Conservation (phyloP, 2,329 filamentous ascomycete genomes). For the Trichoderma afroharzianum region DNA sequence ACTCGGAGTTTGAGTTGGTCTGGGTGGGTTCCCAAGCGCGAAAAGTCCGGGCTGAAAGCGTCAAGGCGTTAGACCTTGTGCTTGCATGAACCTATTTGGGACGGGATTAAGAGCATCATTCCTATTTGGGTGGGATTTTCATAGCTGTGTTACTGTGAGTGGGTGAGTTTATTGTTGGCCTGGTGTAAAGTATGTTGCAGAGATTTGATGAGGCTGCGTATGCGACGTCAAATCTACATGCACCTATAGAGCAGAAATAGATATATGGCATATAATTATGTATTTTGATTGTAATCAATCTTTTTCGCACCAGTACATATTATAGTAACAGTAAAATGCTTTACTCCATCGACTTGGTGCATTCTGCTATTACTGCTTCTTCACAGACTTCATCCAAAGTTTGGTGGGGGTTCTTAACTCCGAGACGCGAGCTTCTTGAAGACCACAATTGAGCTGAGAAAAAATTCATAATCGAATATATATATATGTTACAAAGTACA, state of each 20-base stretch:
- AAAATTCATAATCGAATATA: not conserved
- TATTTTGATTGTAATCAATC: not conserved
- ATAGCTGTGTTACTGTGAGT: not conserved
- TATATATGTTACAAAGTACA: not conserved
- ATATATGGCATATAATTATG: not conserved
- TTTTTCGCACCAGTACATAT: not conserved
- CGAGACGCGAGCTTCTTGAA: not conserved
- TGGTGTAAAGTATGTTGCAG: not conserved
- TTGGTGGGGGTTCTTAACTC: not conserved
- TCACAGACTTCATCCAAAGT: not conserved
- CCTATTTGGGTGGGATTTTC: not conserved
- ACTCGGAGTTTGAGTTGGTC: not conserved
- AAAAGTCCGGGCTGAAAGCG: not conserved
- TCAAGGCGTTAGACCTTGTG: not conserved
- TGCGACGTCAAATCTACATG: not conserved
- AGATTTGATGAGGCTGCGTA: not conserved
- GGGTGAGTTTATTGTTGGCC: not conserved
- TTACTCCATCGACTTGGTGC: not conserved
- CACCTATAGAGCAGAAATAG: not conserved
- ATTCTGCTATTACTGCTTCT: not conserved
- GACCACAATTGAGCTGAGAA: not conserved
- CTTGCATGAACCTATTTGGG: not conserved
- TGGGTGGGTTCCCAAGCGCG: not conserved
- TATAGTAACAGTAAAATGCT: not conserved
- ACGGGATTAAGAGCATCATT: no score